Percentiles rank a stretch among this genome's conserved stretches.
These are phyloP conservation scores for Lipomyces oligophaga DNA, from an alignment of 805 yeast genomes.

Conservation along the genomic window DNA sequence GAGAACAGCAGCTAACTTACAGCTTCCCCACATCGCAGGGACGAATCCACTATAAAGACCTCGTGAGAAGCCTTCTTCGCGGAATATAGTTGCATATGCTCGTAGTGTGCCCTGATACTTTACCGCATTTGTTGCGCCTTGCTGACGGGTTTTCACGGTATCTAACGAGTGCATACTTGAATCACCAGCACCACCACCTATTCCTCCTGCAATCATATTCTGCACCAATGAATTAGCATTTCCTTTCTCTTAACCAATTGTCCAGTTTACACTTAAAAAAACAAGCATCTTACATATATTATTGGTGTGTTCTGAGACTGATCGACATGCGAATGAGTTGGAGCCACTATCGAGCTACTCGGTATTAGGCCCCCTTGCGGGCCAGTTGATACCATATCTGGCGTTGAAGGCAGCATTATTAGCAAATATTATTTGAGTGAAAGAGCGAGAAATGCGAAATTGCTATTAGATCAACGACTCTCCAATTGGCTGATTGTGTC, in stretches of 20 bases:
- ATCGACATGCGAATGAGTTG: background rate
- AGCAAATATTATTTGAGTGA: too few relatives aligned
- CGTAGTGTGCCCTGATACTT: constrained; percentile 72
- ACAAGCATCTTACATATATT: constrained; percentile 8
- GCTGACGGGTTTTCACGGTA: constrained; percentile 95
- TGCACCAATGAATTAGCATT: constrained; percentile 26
- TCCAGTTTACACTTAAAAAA: too few relatives aligned
- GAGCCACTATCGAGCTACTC: too few relatives aligned
- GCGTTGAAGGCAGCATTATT: too few relatives aligned
- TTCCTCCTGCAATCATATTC: constrained; percentile 75
- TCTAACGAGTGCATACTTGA: constrained; percentile 92
- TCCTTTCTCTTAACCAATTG: too few relatives aligned
- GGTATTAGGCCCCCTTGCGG: too few relatives aligned
- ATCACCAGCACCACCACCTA: constrained; percentile 94
- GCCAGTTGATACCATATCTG: too few relatives aligned
- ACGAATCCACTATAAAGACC: constrained; percentile 91
- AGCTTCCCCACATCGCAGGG: constrained; percentile 86
- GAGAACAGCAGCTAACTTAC: constrained; percentile 8
- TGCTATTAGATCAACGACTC: too few relatives aligned
- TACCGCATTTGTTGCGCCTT: constrained; percentile 70
- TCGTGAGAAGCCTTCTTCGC: constrained; percentile 76
- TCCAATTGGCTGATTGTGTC: too few relatives aligned
- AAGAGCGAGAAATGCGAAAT: too few relatives aligned
- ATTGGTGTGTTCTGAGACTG: too few relatives aligned
- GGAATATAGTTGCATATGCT: constrained; percentile 70